Evolutionary conservation across 805 yeast genomes (phyloP), one percentile per base, ranked within the genome.

Genomic region (Tetrapisispora iriomotensis): DNA sequence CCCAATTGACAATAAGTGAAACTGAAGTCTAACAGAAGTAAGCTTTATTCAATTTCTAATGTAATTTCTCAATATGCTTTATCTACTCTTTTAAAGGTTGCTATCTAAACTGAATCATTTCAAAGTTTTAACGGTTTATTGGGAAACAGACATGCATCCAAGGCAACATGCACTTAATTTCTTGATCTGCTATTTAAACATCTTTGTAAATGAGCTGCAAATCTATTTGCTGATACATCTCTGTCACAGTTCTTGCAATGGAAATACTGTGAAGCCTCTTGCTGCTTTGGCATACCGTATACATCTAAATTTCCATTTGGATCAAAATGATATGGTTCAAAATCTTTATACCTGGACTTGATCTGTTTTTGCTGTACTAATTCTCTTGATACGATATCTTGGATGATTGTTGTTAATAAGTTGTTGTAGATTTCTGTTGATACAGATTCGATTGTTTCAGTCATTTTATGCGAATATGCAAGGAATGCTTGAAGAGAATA

Each of bases 201-300:
- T 50, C 95, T 77, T 56, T 87, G 94, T 23, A 90, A 70, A 61
- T 90, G 98, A 30, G 84, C 87, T 2, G 97, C 96, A 68, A 85
- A 88, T 42, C 98, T 67, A 28, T 84, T 81, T 1, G 95, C 95
- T 0, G 95, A 90, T 7, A 90, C 81, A 51, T 80, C 85, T 41
- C 98, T 68, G 15, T 75, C 78, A 60, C 98, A 90, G 48, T 82
- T 81, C 4, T 71, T 70, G 62, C 98, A 90, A 40, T 67, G 73
- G 50, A 86, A 84, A 58, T 87, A 86, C 21, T 50, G 51, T 12
- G 64, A 54, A 4, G 60, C 55, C 30, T 59, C 64, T 36, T 51
- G 60, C 29, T 48, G 54, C 32, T 58, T 59, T 3, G 56, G 52
- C 9, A 36, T 37, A 8, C 61, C 64, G 36, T 48, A 40, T 9